Base-by-base conservation (phyloP, 225 moss, liverwort and hornwort genomes). In the Anthoceros angustus region DNA sequence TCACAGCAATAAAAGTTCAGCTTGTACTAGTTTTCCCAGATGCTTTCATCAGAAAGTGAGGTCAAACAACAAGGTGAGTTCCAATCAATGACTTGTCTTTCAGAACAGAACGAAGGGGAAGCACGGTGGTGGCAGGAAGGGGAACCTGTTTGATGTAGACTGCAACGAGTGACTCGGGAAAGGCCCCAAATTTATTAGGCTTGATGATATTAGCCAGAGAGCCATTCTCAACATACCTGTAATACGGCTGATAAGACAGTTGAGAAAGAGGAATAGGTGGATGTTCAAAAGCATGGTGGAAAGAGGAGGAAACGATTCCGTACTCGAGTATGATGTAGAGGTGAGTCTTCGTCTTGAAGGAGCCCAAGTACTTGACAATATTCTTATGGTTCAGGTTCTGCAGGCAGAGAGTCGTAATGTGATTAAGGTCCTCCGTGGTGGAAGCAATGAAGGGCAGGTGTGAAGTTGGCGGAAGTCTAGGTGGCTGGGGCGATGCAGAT, bases 281-380 rank as follows among this genome's bases (percentile, higher is more conserved):
- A 18, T 21, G 43, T 11, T 10, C 2, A 9, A 26, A 40, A 41
- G 42, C 7, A 42, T 15, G 6, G 10, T 16, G 9, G 12, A 41
- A 7, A 2, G 21, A 45, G 14, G 15, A 7, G 25, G 25, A 50
- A 60, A 12, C 0, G 43, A 70, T 76, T 55, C 48, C 85, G 84
- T 86, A 95, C 91, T 95, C 91, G 25, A 95, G 87, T 74, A 95
- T 88, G 69, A 95, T 95, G 70, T 95, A 95, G 41, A 91, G 79
- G 84, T 95, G 91, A 70, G 85, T 91, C 75, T 88, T 95, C 66
- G 91, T 95, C 84, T 88, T 95, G 70, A 91, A 88, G 25, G 95
- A 95, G 69, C 95, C 95, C 75, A 83, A 88, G 71, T 95, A 95
- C 82, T 95, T 91, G 38, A 95, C 95, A 66, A 95, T 95, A 73